A percentile compares a stretch with the other conserved stretches of the same genome.
Evolutionary conservation across 2,329 filamentous ascomycete species (phyloP).

Genomic region (Ophiostoma ulmi): DNA sequence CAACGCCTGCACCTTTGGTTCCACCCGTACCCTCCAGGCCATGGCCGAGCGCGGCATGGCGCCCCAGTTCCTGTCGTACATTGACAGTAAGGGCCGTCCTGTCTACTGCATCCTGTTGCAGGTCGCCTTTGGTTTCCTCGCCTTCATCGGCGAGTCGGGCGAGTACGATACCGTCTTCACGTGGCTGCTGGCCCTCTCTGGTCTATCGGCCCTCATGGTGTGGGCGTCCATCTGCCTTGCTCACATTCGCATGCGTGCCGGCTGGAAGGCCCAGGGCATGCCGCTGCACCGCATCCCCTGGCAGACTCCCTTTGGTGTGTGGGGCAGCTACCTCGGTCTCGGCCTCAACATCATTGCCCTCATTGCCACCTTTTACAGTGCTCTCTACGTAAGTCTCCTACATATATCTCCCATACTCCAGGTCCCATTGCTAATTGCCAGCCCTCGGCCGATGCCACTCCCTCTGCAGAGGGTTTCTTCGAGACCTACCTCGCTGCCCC

Average conservation of each 20-base stretch:
- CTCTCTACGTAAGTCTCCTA: background rate
- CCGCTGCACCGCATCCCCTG: conserved; percentile 60
- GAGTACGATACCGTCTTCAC: conserved; percentile 29
- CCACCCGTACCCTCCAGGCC: conserved; percentile 55
- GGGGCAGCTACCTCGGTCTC: conserved; percentile 9
- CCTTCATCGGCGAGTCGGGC: conserved; percentile 57
- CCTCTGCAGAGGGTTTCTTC: conserved; percentile 52
- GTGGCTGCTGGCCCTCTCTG: conserved; percentile 38
- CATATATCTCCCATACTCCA: background rate
- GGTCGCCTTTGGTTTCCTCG: conserved; percentile 57
- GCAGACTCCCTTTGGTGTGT: conserved; percentile 44
- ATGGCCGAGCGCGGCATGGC: conserved; percentile 56
- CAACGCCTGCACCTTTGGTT: conserved; percentile 59
- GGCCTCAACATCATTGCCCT: conserved; percentile 3
- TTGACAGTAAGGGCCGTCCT: conserved; percentile 48
- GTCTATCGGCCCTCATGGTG: conserved; percentile 63
- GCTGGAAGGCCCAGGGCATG: conserved; percentile 58
- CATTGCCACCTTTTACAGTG: conserved; percentile 6
- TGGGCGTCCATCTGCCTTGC: conserved; percentile 63
- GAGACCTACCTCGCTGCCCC: conserved; percentile 51
- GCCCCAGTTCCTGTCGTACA: conserved; percentile 51
- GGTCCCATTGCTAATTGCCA: background rate
- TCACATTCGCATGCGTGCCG: conserved; percentile 64
- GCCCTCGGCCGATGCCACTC: conserved; percentile 34
- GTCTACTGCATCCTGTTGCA: conserved; percentile 53